These are phyloP conservation scores for Psilocybe sp. DNA, from an alignment of 768 basidiomycete species.

Conservation along the genomic window DNA sequence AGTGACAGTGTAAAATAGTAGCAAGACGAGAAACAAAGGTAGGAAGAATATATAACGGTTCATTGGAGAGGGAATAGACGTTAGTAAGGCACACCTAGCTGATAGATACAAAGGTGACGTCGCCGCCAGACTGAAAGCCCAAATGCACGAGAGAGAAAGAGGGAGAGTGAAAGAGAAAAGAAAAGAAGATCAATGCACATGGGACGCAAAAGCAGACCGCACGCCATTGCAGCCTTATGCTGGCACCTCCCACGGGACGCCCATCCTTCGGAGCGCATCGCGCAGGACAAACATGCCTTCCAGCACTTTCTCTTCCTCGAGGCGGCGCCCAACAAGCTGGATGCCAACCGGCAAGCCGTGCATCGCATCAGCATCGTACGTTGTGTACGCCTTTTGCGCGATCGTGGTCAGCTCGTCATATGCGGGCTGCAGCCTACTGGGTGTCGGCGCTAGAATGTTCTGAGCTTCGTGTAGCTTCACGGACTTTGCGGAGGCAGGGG, in stretches of 20 bases:
- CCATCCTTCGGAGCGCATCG: conserved; percentile 30
- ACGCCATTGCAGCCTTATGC: not conserved
- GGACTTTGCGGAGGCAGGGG: conserved; percentile 13
- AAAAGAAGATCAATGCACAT: not conserved
- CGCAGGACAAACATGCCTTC: conserved; percentile 63
- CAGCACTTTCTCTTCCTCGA: conserved; percentile 74
- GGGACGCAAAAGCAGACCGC: not conserved
- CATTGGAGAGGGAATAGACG: no score
- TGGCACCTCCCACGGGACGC: no score
- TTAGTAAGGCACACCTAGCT: no score
- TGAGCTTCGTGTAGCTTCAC: conserved; percentile 11
- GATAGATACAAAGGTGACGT: no score
- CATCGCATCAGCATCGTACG: conserved; percentile 62
- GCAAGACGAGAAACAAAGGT: not conserved
- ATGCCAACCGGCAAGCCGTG: conserved; percentile 67
- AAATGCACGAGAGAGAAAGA: conserved; percentile 1
- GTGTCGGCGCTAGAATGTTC: no score
- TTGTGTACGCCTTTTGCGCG: conserved; percentile 38
- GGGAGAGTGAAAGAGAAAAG: not conserved
- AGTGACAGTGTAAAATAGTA: not conserved
- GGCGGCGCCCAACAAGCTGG: conserved; percentile 57
- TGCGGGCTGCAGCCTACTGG: no score
- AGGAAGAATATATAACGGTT: not conserved
- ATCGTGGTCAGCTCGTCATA: conserved; percentile 31
- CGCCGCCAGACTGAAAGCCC: no score